phyloP scores from a whole-genome alignment of 129 eudicot species.

The Daucus carota region DH1_v3.0 NC_030382.2:54337501-54338000 shows the following conservation, averaged over 20 bases:
- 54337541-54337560: neutral
- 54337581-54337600: neutral
- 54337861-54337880: neutral
- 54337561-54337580: neutral
- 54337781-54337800: neutral
- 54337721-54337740: neutral
- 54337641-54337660: neutral
- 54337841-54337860: neutral
- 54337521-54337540: neutral
- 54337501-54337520: neutral
- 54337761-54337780: neutral
- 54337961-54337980: neutral
- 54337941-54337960: neutral
- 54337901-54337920: neutral
- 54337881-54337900: neutral
- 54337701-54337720: neutral
- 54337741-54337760: neutral
- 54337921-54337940: neutral
- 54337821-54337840: neutral
- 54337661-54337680: neutral
- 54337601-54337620: neutral
- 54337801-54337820: neutral
- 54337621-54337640: neutral
- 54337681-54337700: neutral
- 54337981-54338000: neutral